phyloP scores from a whole-genome alignment of 495 filamentous ascomycete species.

The Beverwykella pulmonaria region DNA sequence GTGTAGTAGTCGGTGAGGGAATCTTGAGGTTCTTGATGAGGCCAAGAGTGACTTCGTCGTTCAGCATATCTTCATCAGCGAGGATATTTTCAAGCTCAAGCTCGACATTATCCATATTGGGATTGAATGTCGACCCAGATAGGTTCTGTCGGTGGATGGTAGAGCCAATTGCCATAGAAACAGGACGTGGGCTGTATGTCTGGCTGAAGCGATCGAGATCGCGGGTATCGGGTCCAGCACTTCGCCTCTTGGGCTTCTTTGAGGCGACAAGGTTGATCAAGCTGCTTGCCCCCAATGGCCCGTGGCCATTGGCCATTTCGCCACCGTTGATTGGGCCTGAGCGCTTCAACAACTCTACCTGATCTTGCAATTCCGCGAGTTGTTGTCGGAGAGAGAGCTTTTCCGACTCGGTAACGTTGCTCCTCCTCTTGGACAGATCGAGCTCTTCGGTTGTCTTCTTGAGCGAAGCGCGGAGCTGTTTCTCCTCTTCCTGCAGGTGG shows the following conservation, averaged over 20 bases:
- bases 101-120: constrained; percentile 85
- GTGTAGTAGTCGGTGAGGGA: constrained; percentile 77
- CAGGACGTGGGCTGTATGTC: constrained; percentile 89
- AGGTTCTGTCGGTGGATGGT: constrained; percentile 65
- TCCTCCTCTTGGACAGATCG: constrained; percentile 69
- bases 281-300: constrained; percentile 60
- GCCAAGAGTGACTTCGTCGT: constrained; percentile 94
- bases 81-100: constrained; percentile 90
- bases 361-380: constrained; percentile 85
- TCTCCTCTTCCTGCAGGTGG: constrained; percentile 90
- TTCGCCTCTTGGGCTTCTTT: constrained; percentile 95
- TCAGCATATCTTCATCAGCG: constrained; percentile 91
- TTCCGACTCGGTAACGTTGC: constrained; percentile 74
- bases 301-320: constrained; percentile 69
- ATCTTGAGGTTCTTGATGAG: constrained; percentile 96
- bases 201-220: constrained; percentile 84
- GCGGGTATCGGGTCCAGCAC: constrained; percentile 85
- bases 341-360: constrained; percentile 83
- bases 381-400: constrained; percentile 83
- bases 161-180: constrained; percentile 84
- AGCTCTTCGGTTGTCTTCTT: constrained; percentile 75
- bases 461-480: constrained; percentile 75
- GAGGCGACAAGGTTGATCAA: constrained; percentile 96
- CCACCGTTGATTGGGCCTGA: constrained; percentile 62
- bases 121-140: constrained; percentile 70